Percentiles rank a stretch among this genome's conserved stretches.
Evolutionary conservation across 495 filamentous ascomycete species (phyloP).

Genomic region (Neurospora tetrasperma): DNA sequence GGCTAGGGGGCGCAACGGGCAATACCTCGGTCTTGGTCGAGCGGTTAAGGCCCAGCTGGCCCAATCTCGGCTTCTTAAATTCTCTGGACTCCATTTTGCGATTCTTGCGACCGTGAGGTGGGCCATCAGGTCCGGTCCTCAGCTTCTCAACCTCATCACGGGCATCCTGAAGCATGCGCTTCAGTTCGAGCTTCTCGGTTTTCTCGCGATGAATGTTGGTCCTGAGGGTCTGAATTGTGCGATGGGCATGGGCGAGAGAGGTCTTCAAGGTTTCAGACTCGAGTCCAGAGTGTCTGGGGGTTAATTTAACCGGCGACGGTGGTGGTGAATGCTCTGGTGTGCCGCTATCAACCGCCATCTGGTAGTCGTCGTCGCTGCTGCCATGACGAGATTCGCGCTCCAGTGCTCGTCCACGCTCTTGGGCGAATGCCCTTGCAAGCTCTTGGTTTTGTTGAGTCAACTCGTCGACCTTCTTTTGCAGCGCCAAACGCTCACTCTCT

Average conservation of each 20-base stretch:
- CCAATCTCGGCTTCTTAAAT: conserved; percentile 69
- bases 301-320: conserved; percentile 79
- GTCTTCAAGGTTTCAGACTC: conserved; percentile 93
- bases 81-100: conserved; percentile 60
- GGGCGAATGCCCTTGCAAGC: conserved; percentile 62
- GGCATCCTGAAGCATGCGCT: conserved; percentile 90
- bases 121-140: conserved; percentile 47
- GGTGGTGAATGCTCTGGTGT: conserved; percentile 89
- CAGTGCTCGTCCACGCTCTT: conserved; percentile 57
- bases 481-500: conserved; percentile 59
- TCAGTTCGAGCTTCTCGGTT: conserved; percentile 92
- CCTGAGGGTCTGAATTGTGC: conserved; percentile 91
- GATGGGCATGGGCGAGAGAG: conserved; percentile 85
- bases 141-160: conserved; percentile 82
- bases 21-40: conserved; percentile 61
- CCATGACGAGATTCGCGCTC: conserved; percentile 51
- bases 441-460: conserved; percentile 80
- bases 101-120: conserved; percentile 58
- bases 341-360: conserved; percentile 52
- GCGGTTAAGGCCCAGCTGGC: conserved; percentile 67
- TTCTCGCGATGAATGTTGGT: conserved; percentile 93
- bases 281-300: conserved; percentile 76
- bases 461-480: conserved; percentile 79
- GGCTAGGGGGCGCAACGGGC: conserved; percentile 28
- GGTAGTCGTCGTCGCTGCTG: conserved; percentile 50